phyloP scores from a whole-genome alignment of 441 rosid genomes.

The Syzygium malaccense region DNA sequence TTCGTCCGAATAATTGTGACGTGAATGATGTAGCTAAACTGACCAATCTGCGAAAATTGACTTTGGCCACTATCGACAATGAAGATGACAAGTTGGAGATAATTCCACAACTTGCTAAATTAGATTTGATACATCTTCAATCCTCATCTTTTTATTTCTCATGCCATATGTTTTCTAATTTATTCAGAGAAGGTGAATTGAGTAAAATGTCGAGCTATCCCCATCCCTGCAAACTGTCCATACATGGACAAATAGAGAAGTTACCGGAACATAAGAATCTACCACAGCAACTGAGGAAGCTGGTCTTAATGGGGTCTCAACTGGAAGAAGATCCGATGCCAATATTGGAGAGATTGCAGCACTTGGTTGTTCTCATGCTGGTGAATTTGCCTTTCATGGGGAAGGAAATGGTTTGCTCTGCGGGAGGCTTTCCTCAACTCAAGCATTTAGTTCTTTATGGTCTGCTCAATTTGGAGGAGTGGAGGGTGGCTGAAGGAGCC shows the following conservation, averaged over 20 bases:
- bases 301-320: fast-evolving
- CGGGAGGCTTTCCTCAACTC: slow-evolving; percentile 12
- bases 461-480: slow-evolving; percentile 15
- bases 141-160: no score
- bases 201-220: not conserved
- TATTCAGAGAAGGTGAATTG: no score
- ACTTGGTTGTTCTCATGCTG: not conserved
- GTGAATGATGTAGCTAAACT: no score
- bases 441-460: not conserved
- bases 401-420: slow-evolving; percentile 10
- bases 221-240: fast-evolving
- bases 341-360: not conserved
- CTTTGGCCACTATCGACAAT: no score
- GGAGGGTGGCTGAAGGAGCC: slow-evolving; percentile 33
- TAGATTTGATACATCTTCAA: no score
- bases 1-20: no score
- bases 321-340: not conserved
- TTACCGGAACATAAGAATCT: not conserved
- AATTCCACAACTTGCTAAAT: no score
- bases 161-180: fast-evolving
- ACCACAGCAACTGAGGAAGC: not conserved
- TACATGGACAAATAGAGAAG: fast-evolving
- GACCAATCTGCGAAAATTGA: no score
- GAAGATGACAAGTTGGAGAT: no score
- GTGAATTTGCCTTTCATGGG: not conserved